These are phyloP conservation scores for Boletus austroedulis DNA, from an alignment of 1,284 basidiomycete genomes.

Conservation along the genomic window DNA sequence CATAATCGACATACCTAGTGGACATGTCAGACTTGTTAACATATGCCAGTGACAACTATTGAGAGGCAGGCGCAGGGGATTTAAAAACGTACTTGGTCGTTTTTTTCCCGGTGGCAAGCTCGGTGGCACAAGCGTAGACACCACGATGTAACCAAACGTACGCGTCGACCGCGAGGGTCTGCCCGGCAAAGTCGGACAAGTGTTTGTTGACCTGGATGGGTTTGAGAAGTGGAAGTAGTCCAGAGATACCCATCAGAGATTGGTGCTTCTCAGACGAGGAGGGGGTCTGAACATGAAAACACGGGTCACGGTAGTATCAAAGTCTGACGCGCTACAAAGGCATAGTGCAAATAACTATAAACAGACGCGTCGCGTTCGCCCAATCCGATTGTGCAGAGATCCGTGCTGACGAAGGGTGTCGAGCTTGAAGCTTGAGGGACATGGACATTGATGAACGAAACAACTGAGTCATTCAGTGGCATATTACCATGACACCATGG, in stretches of 20 bases:
- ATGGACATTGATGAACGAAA: too few relatives aligned
- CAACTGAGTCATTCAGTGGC: too few relatives aligned
- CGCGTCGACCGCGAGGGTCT: conserved; percentile 81
- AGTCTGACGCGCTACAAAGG: conserved; percentile 7
- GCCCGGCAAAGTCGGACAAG: conserved; percentile 78
- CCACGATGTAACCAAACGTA: conserved; percentile 99
- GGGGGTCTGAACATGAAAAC: conserved; percentile 2
- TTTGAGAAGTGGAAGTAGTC: conserved; percentile 91
- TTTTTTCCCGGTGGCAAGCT: conserved; percentile 80
- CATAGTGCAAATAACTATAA: conserved; percentile 26
- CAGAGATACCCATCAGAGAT: conserved; percentile 81
- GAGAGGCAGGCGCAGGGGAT: too few relatives aligned
- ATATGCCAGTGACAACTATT: too few relatives aligned
- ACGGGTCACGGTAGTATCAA: conserved; percentile 1
- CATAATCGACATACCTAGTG: conserved; percentile 89
- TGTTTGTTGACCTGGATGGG: conserved; percentile 79
- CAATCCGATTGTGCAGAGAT: conserved; percentile 27
- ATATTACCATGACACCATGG: too few relatives aligned
- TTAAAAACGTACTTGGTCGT: conserved; percentile 72
- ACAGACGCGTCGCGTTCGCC: conserved; percentile 32
- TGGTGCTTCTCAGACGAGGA: neutral
- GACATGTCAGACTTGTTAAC: conserved; percentile 6
- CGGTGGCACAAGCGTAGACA: conserved; percentile 87
- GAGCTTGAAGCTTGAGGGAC: too few relatives aligned
- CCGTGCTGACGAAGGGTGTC: too few relatives aligned